phyloP scores from a whole-genome alignment of 2,329 filamentous ascomycete genomes.

The Fusarium sp. region DNA sequence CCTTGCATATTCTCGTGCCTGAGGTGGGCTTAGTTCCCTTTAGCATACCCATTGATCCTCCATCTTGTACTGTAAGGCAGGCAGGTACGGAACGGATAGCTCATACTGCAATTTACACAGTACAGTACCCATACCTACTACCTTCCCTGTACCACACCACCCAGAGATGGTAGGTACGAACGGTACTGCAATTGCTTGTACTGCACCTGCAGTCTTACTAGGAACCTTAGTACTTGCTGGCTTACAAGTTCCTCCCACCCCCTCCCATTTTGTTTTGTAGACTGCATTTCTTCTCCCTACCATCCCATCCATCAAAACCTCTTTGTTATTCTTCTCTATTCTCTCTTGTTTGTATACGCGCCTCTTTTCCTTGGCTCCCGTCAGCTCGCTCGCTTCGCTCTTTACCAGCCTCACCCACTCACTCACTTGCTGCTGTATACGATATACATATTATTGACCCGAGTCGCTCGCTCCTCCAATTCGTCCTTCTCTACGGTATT shows the following conservation, averaged over 20 bases:
- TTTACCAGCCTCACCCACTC: constrained; percentile 1
- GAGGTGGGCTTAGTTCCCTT: constrained; percentile 22
- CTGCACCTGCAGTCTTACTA: constrained; percentile 19
- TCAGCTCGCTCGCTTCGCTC: constrained; percentile 18
- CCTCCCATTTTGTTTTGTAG: constrained; percentile 24
- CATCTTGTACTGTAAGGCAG: constrained; percentile 6
- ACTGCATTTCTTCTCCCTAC: constrained; percentile 4
- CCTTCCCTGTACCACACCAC: constrained; percentile 10
- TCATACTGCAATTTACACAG: constrained; percentile 23
- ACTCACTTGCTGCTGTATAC: background rate
- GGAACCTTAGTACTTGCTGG: constrained; percentile 8
- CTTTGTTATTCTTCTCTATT: constrained; percentile 16
- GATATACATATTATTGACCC: constrained; percentile 23
- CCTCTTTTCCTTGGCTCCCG: constrained; percentile 19
- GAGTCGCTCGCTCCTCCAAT: constrained; percentile 17
- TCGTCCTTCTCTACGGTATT: background rate
- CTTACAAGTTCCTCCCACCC: constrained; percentile 39
- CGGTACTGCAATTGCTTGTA: constrained; percentile 12
- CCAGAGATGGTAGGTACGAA: background rate
- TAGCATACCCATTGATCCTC: constrained; percentile 12
- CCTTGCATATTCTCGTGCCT: constrained; percentile 15
- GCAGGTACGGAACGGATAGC: background rate
- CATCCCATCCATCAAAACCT: constrained; percentile 13
- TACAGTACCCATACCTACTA: background rate
- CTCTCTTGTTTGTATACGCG: constrained; percentile 20